phyloP scores from a whole-genome alignment of 1,139 yeast species.

The Keqinozyma sinolaborantium region DNA sequence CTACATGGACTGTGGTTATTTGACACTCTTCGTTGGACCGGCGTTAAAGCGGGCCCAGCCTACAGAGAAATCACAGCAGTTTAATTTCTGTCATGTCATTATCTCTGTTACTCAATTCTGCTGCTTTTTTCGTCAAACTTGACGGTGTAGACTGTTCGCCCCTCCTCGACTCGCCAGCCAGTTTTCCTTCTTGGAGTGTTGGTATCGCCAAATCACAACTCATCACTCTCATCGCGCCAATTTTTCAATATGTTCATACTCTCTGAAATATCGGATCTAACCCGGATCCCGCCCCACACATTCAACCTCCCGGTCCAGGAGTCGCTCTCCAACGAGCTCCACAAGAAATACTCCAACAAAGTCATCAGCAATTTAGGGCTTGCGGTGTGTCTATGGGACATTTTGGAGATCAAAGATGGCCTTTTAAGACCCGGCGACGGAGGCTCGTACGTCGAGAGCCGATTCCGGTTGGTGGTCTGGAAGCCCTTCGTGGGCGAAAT shows the following conservation, averaged over 20 bases:
- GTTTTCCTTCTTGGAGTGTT: background rate
- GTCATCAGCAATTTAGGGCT: conserved; percentile 81
- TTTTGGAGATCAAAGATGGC: conserved; percentile 80
- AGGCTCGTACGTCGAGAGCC: conserved; percentile 73
- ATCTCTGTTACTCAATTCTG: too few species aligned
- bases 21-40: too few species aligned
- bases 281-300: conserved; percentile 83
- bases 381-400: conserved; percentile 80
- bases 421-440: conserved; percentile 95
- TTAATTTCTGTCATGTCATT: too few species aligned
- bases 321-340: conserved; percentile 77
- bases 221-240: conserved; percentile 1
- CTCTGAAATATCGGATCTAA: conserved; percentile 74
- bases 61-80: too few species aligned
- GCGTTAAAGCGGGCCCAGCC: too few species aligned
- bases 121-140: too few species aligned
- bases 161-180: background rate
- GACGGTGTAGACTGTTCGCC: too few species aligned
- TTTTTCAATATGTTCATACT: conserved; percentile 89
- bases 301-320: conserved; percentile 68
- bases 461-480: conserved; percentile 75
- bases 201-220: background rate
- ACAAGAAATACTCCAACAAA: conserved; percentile 80
- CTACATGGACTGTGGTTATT: too few species aligned
- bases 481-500: conserved; percentile 94